Evolutionary conservation across 192 early-diverging fungal genomes (phyloP).

Genomic region (Coemansia sp.): DNA sequence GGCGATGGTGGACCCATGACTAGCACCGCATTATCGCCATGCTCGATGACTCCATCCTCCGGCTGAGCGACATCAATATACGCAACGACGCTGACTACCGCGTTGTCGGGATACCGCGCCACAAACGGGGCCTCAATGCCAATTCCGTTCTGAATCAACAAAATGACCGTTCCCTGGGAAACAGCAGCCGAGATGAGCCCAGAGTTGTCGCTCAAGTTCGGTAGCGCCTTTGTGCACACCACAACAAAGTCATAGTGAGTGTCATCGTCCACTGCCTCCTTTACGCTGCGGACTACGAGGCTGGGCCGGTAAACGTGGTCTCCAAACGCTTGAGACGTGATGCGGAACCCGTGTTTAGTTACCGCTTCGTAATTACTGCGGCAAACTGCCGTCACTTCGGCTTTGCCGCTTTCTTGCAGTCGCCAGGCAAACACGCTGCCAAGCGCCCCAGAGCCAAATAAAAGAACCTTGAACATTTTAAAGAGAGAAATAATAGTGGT

Average conservation of each 20-base stretch:
- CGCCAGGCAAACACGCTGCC: conserved; percentile 68
- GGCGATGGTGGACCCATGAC: conserved; percentile 43
- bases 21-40: conserved; percentile 47
- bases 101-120: conserved; percentile 61
- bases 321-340: conserved; percentile 59
- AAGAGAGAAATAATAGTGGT: neutral
- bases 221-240: conserved; percentile 68
- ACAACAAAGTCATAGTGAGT: conserved; percentile 60
- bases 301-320: conserved; percentile 57
- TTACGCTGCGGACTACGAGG: conserved; percentile 46
- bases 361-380: conserved; percentile 67
- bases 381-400: conserved; percentile 61
- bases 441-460: conserved; percentile 72
- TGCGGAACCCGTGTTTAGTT: conserved; percentile 55
- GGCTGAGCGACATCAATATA: conserved; percentile 67
- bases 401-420: conserved; percentile 52
- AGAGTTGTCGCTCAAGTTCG: conserved; percentile 58
- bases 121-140: conserved; percentile 62
- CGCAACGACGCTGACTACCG: conserved; percentile 60
- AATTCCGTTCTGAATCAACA: conserved; percentile 76
- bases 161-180: conserved; percentile 52
- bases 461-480: conserved; percentile 19
- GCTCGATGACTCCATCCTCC: conserved; percentile 53
- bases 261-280: conserved; percentile 51
- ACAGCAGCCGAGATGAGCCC: conserved; percentile 61